Evolutionary conservation across 192 early-diverging fungal genomes (phyloP), one percentile per base, ranked within the genome.

Genomic region (Umbelopsis ramanniana): DNA sequence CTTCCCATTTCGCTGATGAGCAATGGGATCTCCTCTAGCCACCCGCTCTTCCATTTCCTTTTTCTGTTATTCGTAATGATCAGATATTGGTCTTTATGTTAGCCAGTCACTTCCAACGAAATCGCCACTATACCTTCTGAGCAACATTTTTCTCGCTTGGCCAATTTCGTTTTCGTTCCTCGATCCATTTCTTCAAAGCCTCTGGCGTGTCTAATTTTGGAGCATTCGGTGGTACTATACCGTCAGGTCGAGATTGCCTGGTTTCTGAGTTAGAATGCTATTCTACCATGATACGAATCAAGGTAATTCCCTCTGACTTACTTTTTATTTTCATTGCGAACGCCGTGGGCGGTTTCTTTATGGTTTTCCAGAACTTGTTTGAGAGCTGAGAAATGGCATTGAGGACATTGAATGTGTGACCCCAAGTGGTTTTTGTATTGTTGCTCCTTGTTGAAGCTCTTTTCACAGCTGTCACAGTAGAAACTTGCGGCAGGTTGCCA

Each of bases 151-250:
- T 85, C 38, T 88, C 77, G 0, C 91, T 93, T 24, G 95, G 95
- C 81, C 90, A 96, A 53, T 86, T 88, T 67, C 83, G 88, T 67
- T 93, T 93, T 50, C 95, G 76, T 52, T 92, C 93, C 26, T 83
- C 90, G 37, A 95, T 95, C 93, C 93, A 96, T n/a, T 88, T 81
- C 2, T 77, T 90, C 38, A 95, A 89, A 38, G 91, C 92, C 67
- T 94, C 93, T 26, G 86, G 84, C 29, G 88, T 88, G 10, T 88
- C 79, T 6, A 91, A 77, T 53, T 73, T 74, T 19, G 77, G 77
- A 22, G 77, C 77, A 63, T 74, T 68, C 9, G 72, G 46, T 17
- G 77, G 77, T 3, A 74, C 66, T 57, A 79, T 48, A 12, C 77
- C 77, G 50, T 79, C 77, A 35, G 75, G 47, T 33, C 57, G 45